These are phyloP conservation scores for Saccharomycopsis lassenensis DNA, from an alignment of 805 yeast genomes.

Conservation along the genomic window DNA sequence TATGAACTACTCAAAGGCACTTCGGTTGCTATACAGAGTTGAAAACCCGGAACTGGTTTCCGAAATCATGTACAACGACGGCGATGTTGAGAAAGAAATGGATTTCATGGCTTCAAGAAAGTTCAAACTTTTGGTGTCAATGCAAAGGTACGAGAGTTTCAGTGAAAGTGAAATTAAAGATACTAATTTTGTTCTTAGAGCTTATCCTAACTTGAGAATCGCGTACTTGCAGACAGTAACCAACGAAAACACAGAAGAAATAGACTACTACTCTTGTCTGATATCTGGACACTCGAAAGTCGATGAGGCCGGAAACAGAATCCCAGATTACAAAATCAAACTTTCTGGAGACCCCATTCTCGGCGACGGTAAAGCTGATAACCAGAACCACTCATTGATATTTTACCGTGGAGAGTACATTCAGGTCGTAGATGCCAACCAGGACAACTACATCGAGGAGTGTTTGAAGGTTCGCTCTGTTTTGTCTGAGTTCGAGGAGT, in stretches of 20 bases:
- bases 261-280: conserved; percentile 59
- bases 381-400: conserved; percentile 71
- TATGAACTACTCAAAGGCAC: conserved; percentile 97
- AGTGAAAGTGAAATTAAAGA: conserved; percentile 66
- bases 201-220: conserved; percentile 78
- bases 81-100: conserved; percentile 37
- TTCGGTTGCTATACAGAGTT: conserved; percentile 84
- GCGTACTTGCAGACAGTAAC: conserved; percentile 90
- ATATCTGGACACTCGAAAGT: conserved; percentile 76
- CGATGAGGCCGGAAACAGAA: conserved; percentile 59
- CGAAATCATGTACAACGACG: conserved; percentile 69
- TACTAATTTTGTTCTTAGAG: conserved; percentile 70
- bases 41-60: conserved; percentile 94
- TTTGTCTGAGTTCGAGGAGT: conserved; percentile 74
- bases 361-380: conserved; percentile 86
- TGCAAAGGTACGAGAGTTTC: conserved; percentile 74
- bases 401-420: conserved; percentile 80
- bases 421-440: conserved; percentile 79
- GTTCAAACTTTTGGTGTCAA: conserved; percentile 70
- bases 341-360: conserved; percentile 76
- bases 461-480: conserved; percentile 75
- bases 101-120: conserved; percentile 77
- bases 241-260: conserved; percentile 74
- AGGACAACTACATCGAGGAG: conserved; percentile 78
- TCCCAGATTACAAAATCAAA: conserved; percentile 67